A percentile compares a stretch with the other conserved stretches of the same genome.
Evolutionary conservation across 768 basidiomycete genomes (phyloP).

Genomic region (Tricholoma sp.): DNA sequence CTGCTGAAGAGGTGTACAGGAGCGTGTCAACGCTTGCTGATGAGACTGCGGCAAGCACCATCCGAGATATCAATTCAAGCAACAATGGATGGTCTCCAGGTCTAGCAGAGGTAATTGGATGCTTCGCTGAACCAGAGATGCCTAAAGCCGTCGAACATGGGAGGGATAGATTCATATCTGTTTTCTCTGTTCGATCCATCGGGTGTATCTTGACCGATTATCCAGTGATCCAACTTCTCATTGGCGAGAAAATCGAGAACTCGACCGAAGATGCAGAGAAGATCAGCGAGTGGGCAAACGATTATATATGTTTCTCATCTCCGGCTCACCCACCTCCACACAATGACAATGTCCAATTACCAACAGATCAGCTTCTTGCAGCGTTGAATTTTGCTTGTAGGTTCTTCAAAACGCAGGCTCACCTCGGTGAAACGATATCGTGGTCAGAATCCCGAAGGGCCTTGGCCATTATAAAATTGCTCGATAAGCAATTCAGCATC

Average conservation of each 20-base stretch:
- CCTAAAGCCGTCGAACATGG: background rate
- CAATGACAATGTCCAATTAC: background rate
- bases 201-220: background rate
- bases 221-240: background rate
- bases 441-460: background rate
- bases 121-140: background rate
- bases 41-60: background rate
- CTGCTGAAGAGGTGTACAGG: constrained; percentile 1
- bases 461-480: background rate
- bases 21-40: background rate
- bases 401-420: background rate
- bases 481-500: background rate
- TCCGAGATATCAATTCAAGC: background rate
- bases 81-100: background rate
- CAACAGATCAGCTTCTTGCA: background rate
- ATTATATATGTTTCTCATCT: background rate
- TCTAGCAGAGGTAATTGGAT: background rate
- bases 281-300: background rate
- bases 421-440: background rate
- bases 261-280: background rate
- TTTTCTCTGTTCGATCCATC: background rate
- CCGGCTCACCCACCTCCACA: background rate
- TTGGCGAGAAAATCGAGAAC: background rate
- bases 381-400: background rate
- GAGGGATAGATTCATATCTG: background rate